These are phyloP conservation scores for Chytriomyces sp. DNA, from an alignment of 192 early-diverging fungal genomes.

Conservation along the genomic window DNA sequence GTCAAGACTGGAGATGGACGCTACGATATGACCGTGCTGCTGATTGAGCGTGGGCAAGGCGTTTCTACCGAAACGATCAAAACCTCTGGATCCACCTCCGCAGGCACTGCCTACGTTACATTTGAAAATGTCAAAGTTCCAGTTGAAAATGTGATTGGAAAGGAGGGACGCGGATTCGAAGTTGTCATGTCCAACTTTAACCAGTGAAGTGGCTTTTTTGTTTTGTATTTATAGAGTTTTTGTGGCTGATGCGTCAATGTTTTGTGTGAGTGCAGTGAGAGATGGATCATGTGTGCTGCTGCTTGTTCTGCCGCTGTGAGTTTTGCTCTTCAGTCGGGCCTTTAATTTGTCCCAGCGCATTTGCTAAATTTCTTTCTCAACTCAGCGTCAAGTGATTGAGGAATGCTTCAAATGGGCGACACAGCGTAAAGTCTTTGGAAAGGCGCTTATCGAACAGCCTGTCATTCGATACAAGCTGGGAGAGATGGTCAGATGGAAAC, in stretches of 20 bases:
- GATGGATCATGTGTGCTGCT: constrained; percentile 58
- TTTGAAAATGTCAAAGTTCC: constrained; percentile 77
- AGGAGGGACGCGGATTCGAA: constrained; percentile 69
- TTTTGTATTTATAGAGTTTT: neutral
- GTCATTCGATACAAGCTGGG: constrained; percentile 75
- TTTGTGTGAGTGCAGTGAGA: constrained; percentile 47
- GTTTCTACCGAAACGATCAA: constrained; percentile 69
- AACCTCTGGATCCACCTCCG: constrained; percentile 68
- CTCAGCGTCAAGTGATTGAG: constrained; percentile 48
- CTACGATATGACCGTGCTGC: constrained; percentile 69
- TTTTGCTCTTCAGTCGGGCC: neutral
- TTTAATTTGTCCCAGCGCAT: no score
- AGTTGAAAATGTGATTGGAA: constrained; percentile 72
- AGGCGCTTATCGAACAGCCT: constrained; percentile 69
- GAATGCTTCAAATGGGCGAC: constrained; percentile 73
- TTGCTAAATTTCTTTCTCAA: neutral
- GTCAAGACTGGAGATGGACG: constrained; percentile 51
- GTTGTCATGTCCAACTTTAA: constrained; percentile 67
- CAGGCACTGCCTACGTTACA: constrained; percentile 61
- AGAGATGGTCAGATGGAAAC: constrained; percentile 55
- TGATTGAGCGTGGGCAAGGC: constrained; percentile 60
- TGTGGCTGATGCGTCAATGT: neutral
- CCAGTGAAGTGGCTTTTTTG: constrained; percentile 40
- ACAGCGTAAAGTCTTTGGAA: constrained; percentile 76
- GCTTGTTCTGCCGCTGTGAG: constrained; percentile 15